Evolutionary conservation across 169 alveolate genomes (phyloP).

Genomic region (Eimeria mitis): DNA sequence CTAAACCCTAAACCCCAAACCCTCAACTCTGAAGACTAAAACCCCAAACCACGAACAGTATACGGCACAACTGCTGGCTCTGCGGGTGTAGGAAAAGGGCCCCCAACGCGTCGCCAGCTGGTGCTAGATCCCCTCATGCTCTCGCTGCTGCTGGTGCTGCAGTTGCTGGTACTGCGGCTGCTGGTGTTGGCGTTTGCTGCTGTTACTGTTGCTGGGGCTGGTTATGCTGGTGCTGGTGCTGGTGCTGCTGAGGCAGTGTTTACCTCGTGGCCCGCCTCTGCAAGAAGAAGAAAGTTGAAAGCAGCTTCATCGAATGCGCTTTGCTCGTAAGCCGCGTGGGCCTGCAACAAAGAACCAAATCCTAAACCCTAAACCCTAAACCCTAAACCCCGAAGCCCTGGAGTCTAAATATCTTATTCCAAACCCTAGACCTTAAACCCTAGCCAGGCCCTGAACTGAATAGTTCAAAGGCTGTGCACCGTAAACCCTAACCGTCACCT

Average conservation of each 20-base stretch:
- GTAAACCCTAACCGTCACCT: no score
- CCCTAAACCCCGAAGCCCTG: conserved; percentile 14
- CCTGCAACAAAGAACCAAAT: neutral
- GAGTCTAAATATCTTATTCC: neutral
- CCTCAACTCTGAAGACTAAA: neutral
- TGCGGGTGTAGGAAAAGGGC: neutral
- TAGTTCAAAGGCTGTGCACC: neutral
- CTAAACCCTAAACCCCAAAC: neutral
- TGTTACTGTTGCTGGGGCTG: no score
- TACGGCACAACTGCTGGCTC: neutral
- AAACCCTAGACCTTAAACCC: neutral
- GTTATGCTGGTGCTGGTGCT: no score
- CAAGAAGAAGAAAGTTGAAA: conserved; percentile 81
- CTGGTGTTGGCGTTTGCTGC: no score
- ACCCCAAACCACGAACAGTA: neutral
- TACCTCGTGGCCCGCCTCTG: conserved; percentile 88
- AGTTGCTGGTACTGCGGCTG: neutral
- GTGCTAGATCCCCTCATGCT: neutral
- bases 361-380: conserved; percentile 10
- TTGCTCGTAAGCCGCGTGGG: conserved; percentile 54
- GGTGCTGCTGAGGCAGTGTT: neutral
- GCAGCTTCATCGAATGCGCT: conserved; percentile 81
- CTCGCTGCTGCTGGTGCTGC: neutral
- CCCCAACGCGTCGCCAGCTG: neutral
- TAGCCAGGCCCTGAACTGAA: neutral